Percentiles rank a stretch among this genome's conserved stretches.
phyloP scores from a whole-genome alignment of 2,329 filamentous ascomycete genomes.

The Fusarium paranaense region DNA sequence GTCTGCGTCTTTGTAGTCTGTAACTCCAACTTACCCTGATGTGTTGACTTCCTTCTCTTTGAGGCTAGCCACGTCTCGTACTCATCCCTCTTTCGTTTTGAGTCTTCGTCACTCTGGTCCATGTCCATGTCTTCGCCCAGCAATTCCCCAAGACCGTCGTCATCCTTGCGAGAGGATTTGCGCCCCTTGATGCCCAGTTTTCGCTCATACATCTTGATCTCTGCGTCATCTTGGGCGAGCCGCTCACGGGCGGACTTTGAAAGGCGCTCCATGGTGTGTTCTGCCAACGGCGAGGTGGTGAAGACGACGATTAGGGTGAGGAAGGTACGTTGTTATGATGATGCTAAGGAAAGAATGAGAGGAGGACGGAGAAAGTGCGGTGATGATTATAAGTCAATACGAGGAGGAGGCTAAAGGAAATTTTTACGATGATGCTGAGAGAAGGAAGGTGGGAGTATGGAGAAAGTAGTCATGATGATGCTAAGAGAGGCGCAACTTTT shows the following conservation, averaged over 20 bases:
- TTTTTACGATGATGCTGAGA: background rate
- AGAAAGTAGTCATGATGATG: background rate
- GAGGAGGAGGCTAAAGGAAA: background rate
- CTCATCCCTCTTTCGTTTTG: slow-evolving; percentile 71
- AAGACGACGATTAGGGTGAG: background rate
- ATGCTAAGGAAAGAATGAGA: background rate
- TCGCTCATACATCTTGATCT: slow-evolving; percentile 88
- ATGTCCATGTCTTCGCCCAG: slow-evolving; percentile 69
- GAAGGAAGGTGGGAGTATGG: background rate
- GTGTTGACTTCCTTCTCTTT: slow-evolving; percentile 63
- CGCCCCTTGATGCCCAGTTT: slow-evolving; percentile 84
- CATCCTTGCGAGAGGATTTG: slow-evolving; percentile 81
- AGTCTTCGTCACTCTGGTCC: slow-evolving; percentile 62
- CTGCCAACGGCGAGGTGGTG: background rate
- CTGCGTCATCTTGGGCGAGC: slow-evolving; percentile 84
- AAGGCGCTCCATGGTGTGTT: slow-evolving; percentile 14
- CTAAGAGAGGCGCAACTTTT: background rate
- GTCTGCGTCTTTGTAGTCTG: slow-evolving; percentile 43
- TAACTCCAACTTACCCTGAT: slow-evolving; percentile 18
- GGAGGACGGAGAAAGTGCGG: background rate
- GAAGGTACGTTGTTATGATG: background rate
- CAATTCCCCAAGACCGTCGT: slow-evolving; percentile 80
- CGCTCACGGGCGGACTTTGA: slow-evolving; percentile 56
- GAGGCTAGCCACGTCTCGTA: slow-evolving; percentile 70
- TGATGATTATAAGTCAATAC: background rate